phyloP scores from a whole-genome alignment of 768 basidiomycete species.

The Rhizopogon vinicolor region DNA sequence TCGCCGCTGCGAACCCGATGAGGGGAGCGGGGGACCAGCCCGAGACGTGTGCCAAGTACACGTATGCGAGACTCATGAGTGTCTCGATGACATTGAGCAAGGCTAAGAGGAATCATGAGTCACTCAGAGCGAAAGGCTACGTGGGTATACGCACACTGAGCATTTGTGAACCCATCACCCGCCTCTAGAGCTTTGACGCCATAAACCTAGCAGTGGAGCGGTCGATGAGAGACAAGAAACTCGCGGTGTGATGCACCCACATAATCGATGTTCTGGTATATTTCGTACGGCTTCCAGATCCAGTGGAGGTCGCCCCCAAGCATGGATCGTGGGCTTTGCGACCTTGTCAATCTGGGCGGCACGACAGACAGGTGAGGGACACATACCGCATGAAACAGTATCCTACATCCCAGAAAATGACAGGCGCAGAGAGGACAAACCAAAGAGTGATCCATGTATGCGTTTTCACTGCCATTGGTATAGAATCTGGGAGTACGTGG shows the following conservation, averaged over 20 bases:
- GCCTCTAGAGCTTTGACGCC: constrained; percentile 60
- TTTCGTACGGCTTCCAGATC: constrained; percentile 82
- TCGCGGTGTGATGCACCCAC: constrained; percentile 32
- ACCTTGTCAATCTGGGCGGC: not conserved
- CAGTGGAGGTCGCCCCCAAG: constrained; percentile 85
- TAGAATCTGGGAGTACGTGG: constrained; percentile 5
- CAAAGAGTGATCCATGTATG: constrained; percentile 59
- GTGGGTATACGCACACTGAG: constrained; percentile 59
- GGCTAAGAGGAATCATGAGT: constrained; percentile 37
- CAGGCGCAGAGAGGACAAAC: constrained; percentile 48
- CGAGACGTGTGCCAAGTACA: constrained; percentile 67
- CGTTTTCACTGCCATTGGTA: constrained; percentile 45
- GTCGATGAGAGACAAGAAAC: constrained; percentile 17
- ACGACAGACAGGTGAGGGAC: constrained; percentile 9
- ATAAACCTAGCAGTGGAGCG: constrained; percentile 49
- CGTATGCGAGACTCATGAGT: constrained; percentile 64
- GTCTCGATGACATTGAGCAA: constrained; percentile 78
- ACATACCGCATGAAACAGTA: constrained; percentile 78
- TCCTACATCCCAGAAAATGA: constrained; percentile 77
- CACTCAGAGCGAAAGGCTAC: not conserved
- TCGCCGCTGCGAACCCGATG: constrained; percentile 64
- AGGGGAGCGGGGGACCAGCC: constrained; percentile 63
- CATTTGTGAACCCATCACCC: constrained; percentile 78
- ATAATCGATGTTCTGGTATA: constrained; percentile 65
- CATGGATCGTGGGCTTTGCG: constrained; percentile 75